A percentile compares a stretch with the other conserved stretches of the same genome.
These are phyloP conservation scores for Quercus glauca DNA, from an alignment of 306 rosid species.

Conservation along the genomic window DNA sequence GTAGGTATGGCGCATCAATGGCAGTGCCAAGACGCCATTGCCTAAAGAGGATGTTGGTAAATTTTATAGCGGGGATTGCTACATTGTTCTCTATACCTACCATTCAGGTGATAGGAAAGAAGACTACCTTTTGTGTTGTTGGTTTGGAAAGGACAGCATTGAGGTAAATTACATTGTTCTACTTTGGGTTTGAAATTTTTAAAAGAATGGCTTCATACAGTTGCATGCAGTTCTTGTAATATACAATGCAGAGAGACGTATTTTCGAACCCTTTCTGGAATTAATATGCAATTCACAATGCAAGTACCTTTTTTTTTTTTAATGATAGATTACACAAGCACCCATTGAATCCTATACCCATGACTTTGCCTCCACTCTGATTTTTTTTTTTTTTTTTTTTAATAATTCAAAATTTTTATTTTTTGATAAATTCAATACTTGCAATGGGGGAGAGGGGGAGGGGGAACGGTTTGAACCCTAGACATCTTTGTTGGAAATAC, in stretches of 20 bases:
- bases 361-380: neutral
- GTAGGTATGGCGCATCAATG: constrained; percentile 94
- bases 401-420: too few relatives aligned
- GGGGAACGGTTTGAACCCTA: too few relatives aligned
- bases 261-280: neutral
- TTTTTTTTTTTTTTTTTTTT: too few relatives aligned
- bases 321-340: neutral
- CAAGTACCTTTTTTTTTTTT: neutral
- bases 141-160: constrained; percentile 91
- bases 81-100: constrained; percentile 81
- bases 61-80: constrained; percentile 96
- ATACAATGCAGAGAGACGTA: neutral
- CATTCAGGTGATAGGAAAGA: constrained; percentile 98
- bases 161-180: constrained; percentile 58
- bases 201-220: neutral
- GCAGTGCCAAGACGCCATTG: constrained; percentile 80
- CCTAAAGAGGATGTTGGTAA: constrained; percentile 80
- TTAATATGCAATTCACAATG: neutral
- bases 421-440: too few relatives aligned
- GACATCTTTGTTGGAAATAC: too few relatives aligned
- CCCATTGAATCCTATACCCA: neutral
- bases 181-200: constrained; percentile 8
- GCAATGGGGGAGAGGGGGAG: too few relatives aligned
- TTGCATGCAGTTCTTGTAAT: neutral
- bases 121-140: constrained; percentile 88